Evolutionary conservation across 2,329 filamentous ascomycete species (phyloP).

Genomic region (Fusarium proliferatum): DNA sequence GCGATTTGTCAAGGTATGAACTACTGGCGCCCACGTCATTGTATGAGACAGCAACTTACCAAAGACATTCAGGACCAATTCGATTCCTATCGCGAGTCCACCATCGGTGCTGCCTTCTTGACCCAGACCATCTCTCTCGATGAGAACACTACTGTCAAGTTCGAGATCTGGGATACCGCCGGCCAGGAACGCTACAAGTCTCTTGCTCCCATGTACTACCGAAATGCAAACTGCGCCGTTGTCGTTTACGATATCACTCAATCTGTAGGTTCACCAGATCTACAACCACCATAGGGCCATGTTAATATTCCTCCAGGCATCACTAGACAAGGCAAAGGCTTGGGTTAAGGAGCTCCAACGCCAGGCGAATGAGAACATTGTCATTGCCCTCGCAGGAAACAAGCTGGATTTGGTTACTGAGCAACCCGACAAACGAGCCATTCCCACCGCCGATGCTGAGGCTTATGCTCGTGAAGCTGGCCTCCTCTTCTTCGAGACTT

Average conservation of each 20-base stretch:
- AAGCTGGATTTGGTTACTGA: slow-evolving; percentile 96
- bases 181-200: slow-evolving; percentile 99
- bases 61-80: slow-evolving; percentile 84
- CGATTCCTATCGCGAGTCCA: slow-evolving; percentile 95
- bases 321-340: slow-evolving; percentile 97
- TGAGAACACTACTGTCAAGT: slow-evolving; percentile 98
- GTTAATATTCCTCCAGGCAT: slow-evolving; percentile 65
- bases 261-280: slow-evolving; percentile 74
- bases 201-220: slow-evolving; percentile 98
- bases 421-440: slow-evolving; percentile 94
- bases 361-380: slow-evolving; percentile 99
- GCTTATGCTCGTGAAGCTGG: slow-evolving; percentile 94
- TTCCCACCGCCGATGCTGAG: slow-evolving; percentile 88
- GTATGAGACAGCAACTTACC: slow-evolving; percentile 13
- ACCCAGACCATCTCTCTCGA: slow-evolving; percentile 99
- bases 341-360: slow-evolving; percentile 99
- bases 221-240: slow-evolving; percentile 98
- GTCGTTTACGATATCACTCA: slow-evolving; percentile 99
- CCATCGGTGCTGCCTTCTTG: slow-evolving; percentile 97
- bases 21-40: neutral
- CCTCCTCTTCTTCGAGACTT: slow-evolving; percentile 97
- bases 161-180: slow-evolving; percentile 99
- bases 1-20: slow-evolving; percentile 91
- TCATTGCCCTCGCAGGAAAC: slow-evolving; percentile 97
- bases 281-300: neutral